Conservation (phyloP, 495 filamentous ascomycete species). For the Daldinia concentrica region DNA sequence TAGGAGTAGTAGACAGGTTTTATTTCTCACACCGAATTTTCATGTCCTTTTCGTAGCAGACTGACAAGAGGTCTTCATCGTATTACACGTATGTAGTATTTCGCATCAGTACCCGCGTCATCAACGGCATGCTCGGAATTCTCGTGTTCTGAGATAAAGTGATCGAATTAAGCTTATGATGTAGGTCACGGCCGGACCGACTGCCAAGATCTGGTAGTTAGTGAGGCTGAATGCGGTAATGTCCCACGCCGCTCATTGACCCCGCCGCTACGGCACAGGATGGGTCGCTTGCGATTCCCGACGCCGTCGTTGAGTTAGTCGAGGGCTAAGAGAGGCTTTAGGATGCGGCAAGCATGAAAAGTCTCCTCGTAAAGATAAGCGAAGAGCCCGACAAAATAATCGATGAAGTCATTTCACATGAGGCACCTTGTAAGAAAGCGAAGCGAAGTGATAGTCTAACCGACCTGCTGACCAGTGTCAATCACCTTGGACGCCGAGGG, state of each 20-base stretch:
- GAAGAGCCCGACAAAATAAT: slow-evolving; percentile 10
- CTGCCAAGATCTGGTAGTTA: slow-evolving; percentile 4
- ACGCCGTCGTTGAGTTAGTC: slow-evolving; percentile 20
- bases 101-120: slow-evolving; percentile 18
- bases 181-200: slow-evolving; percentile 23
- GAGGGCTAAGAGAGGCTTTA: neutral
- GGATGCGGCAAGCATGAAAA: neutral
- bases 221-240: slow-evolving; percentile 40
- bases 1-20: neutral
- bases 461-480: slow-evolving; percentile 12
- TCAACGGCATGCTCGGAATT: slow-evolving; percentile 20
- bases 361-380: slow-evolving; percentile 7
- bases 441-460: slow-evolving; percentile 3
- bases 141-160: slow-evolving; percentile 34
- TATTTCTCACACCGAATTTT: slow-evolving; percentile 31
- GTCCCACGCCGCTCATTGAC: slow-evolving; percentile 22
- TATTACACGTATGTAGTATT: slow-evolving; percentile 18
- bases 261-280: slow-evolving; percentile 28
- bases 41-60: neutral
- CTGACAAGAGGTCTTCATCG: slow-evolving; percentile 3
- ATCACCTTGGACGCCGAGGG: slow-evolving; percentile 8
- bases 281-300: slow-evolving; percentile 18
- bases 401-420: slow-evolving; percentile 36
- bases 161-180: slow-evolving; percentile 17
- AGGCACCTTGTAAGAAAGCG: neutral